A percentile compares a stretch with the other conserved stretches of the same genome.
Conservation (phyloP, 306 rosid genomes). For the Corylus heterophylla region DNA sequence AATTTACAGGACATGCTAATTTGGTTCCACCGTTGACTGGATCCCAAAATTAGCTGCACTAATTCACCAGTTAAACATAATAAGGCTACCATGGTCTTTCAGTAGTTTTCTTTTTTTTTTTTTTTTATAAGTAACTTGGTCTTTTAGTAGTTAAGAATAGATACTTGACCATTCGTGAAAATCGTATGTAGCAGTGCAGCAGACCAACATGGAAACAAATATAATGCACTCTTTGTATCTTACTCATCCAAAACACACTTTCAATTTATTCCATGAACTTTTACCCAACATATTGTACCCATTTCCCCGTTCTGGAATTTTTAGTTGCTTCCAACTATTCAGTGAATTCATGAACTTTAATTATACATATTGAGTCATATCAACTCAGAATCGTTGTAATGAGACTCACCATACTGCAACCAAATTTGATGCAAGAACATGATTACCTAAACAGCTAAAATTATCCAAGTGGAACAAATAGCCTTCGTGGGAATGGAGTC, state of each 20-base stretch:
- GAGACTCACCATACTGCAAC: neutral
- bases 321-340: neutral
- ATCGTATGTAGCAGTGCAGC: neutral
- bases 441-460: neutral
- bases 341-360: neutral
- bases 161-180: neutral
- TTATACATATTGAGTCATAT: neutral
- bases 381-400: neutral
- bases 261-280: neutral
- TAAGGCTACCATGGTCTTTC: neutral
- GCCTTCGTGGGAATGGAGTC: neutral
- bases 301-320: neutral
- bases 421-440: neutral
- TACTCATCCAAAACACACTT: neutral
- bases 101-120: neutral
- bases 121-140: too few species aligned
- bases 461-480: neutral
- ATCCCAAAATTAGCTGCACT: neutral
- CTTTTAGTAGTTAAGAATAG: neutral
- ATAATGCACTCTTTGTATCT: neutral
- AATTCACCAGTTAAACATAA: neutral
- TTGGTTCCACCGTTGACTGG: neutral
- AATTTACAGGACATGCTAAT: slow-evolving; percentile 4
- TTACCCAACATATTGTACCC: neutral
- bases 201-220: neutral